Evolutionary conservation across 2,329 filamentous ascomycete genomes (phyloP), one percentile per base, ranked within the genome.

Genomic region (Ascocoryne sarcoides): DNA sequence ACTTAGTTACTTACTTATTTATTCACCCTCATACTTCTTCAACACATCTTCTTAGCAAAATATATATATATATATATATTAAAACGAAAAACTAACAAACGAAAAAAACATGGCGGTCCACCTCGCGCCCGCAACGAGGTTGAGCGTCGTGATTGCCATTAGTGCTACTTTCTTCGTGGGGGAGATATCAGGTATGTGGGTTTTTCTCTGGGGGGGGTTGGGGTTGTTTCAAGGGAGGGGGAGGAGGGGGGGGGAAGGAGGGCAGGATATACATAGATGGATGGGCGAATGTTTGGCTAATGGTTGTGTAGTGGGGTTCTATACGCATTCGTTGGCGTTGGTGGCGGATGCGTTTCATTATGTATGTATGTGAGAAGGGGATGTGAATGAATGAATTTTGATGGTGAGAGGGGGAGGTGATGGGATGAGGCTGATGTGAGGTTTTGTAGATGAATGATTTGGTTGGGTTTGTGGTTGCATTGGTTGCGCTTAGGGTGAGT

Each of bases 341-440:
- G 66, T 88, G 18, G 82, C 84, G 19, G 84, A 89, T 66, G 81
- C 84, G 1, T 87, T 88, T 51, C 84, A 88, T 57, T 85, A 86
- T 56, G 79, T 83, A 63, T 45, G 72, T 55, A 29, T 28, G 12
- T 7, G 23, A 26, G 23, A 26, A 26, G 23, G 7, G 23, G 12
- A 26, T 26, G 23, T 7, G 12, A 26, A 26, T 26, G 12, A 26
- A 26, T 12, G 23, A 26, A 12, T 26, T 7, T 26, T 26, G 23
- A 12, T 7, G 7, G 12, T 12, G 12, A 23, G 16, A 20, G 10
- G 12, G 23, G 9, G 3, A 28, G 9, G 12, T 18, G 16, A 19
- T 10, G 12, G 23, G 9, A 3, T 14, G 9, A 7, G 21, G 26
- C 10, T 37, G 29, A 40, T 31, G n/a, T n/a, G n/a, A n/a, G 37